Evolutionary conservation across 768 basidiomycete species (phyloP), one percentile per base, ranked within the genome.

Genomic region (Suillus tomentosus): DNA sequence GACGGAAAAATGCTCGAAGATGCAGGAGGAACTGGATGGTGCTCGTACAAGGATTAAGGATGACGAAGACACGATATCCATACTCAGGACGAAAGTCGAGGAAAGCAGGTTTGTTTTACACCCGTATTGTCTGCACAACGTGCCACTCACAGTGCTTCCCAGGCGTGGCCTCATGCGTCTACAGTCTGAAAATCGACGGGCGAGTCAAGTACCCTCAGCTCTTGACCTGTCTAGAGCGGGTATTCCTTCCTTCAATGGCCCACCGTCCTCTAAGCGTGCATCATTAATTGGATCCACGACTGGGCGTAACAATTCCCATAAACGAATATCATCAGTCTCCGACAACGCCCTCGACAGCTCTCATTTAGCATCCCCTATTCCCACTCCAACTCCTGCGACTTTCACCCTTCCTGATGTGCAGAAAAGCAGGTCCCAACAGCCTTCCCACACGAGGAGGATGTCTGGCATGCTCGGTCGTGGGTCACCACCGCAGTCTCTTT

Each of bases 131-230:
- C 6, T 42, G 40, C 10, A 31, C 24, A 43, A 42, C 40, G 17
- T 66, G 13, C 64, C 62, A 34, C 57, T 61, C 63, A 68, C 39
- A 42, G 43, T 68, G 54, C 62, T 65, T n/a, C 55, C 34, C 71
- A 92, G 92, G 69, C 89, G 92, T 53, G 93, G 91, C 31, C 81
- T 95, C 60, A 95, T 95, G 93, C 85, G 91, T 19, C 81, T 95
- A 10, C 93, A 95, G 72, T 86, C 87, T 10, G 92, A 95, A 74
- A 90, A 79, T 69, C 81, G 88, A 62, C 81, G 91, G 36, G 82
- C 85, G 67, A 89, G 87, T 72, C 77, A 79, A 34, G 78, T 80
- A 61, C 80, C 74, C 64, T 79, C 77, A 15, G 77, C 84, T 15
- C 73, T 87, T 42, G 91, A 92, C 70, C 65, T 88, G 36, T 81